phyloP scores from a whole-genome alignment of 2,329 filamentous ascomycete genomes.

The Volutella citrinella region DNA sequence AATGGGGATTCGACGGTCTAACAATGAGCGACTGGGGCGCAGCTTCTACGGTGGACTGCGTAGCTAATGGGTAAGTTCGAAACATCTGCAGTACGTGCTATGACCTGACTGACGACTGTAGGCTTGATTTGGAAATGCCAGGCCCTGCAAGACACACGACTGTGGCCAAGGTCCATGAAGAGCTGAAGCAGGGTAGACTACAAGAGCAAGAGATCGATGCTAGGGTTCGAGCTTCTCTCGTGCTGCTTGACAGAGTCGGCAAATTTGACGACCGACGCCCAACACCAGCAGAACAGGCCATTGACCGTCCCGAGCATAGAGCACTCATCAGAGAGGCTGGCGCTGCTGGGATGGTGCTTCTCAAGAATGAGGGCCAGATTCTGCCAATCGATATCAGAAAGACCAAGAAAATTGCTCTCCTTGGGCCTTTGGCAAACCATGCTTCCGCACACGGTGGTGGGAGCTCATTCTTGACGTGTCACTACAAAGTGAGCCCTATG shows the following conservation, averaged over 20 bases:
- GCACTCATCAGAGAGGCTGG: constrained; percentile 12
- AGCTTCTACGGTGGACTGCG: too few relatives aligned
- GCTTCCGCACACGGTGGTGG: constrained; percentile 27
- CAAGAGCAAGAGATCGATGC: constrained; percentile 1
- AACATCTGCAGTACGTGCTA: too few relatives aligned
- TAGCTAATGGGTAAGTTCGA: too few relatives aligned
- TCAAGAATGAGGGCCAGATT: constrained; percentile 5
- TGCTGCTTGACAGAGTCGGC: constrained; percentile 1
- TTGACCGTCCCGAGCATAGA: constrained; percentile 20
- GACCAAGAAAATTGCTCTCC: constrained; percentile 15
- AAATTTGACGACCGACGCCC: constrained; percentile 4
- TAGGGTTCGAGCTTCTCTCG: neutral
- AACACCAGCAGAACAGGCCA: constrained; percentile 8
- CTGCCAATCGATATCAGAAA: constrained; percentile 9
- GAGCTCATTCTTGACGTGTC: constrained; percentile 24
- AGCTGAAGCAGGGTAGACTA: neutral
- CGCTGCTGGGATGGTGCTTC: constrained; percentile 6
- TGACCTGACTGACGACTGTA: constrained; percentile 21
- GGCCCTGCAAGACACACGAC: constrained; percentile 20
- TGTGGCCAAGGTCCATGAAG: neutral
- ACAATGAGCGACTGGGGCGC: constrained; percentile 23
- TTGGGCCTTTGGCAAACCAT: constrained; percentile 24
- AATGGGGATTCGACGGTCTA: constrained; percentile 36
- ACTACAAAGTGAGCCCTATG: constrained; percentile 26
- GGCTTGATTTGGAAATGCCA: constrained; percentile 29